A percentile compares a stretch with the other conserved stretches of the same genome.
Conservation (phyloP, 2,329 filamentous ascomycete species). For the Fusarium oxysporum region DNA sequence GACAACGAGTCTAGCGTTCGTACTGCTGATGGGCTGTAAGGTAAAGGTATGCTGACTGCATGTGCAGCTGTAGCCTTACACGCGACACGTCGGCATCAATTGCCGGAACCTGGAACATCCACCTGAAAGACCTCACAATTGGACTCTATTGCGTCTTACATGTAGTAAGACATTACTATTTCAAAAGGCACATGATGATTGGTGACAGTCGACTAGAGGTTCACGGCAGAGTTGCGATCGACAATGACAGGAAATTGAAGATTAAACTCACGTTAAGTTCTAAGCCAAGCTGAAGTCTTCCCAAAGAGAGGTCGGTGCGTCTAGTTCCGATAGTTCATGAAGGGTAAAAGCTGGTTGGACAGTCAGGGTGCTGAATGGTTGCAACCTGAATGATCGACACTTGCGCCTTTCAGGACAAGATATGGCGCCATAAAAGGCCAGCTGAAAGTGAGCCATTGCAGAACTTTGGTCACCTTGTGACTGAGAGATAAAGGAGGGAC, state of each 20-base stretch:
- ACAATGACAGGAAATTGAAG: constrained; percentile 5
- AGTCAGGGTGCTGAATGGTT: constrained; percentile 10
- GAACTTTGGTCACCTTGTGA: background rate
- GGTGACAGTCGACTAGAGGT: background rate
- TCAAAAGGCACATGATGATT: background rate
- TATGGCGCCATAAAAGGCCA: constrained; percentile 35
- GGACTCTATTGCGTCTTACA: constrained; percentile 15
- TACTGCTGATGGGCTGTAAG: constrained; percentile 1
- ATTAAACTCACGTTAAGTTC: background rate
- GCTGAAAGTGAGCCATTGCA: constrained; percentile 8
- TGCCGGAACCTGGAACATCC: constrained; percentile 23
- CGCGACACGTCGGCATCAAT: background rate
- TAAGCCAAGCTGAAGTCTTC: constrained; percentile 11
- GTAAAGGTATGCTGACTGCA: constrained; percentile 16
- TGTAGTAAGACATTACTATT: background rate
- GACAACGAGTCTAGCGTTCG: background rate
- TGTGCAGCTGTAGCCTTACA: background rate
- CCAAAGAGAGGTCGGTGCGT: background rate
- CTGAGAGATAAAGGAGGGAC: background rate
- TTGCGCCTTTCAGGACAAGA: constrained; percentile 29
- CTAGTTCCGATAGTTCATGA: constrained; percentile 26
- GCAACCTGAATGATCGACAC: constrained; percentile 33
- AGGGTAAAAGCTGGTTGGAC: constrained; percentile 23
- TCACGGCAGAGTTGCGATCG: constrained; percentile 14
- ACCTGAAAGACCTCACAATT: constrained; percentile 1